Evolutionary conservation across 1,139 yeast species (phyloP), one percentile per base, ranked within the genome.

Genomic region (Diutina siamensis): DNA sequence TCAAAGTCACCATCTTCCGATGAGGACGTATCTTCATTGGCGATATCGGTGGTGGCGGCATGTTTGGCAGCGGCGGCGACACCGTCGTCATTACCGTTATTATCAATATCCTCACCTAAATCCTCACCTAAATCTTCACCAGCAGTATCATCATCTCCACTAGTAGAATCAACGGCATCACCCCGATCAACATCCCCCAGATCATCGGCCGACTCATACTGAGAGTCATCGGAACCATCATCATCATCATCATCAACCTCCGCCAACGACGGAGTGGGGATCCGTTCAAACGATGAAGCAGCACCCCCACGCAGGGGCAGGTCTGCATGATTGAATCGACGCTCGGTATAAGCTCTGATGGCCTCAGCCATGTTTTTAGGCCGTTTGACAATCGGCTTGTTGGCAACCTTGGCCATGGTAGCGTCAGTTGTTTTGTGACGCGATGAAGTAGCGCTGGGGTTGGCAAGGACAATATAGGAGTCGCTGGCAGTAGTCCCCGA

Each of bases 341-440:
- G 70, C 20, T 80, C 80, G 1, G 80, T 71, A 55, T 77, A 77
- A 2, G 75, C 72, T 8, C 80, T 80, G 34, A 77, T 76, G 2
- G 82, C 82, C 55, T 76, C 81, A 3, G 80, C 80, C 74, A 77
- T 68, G 28, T 79, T 71, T 51, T 48, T 48, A 17, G 52, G 49
- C 41, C 49, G 48, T 34, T 61, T 68, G 4, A 79, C 78, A 51
- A 69, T 45, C 48, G 49, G 40, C 9, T 9, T 13, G n/a, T n/a
- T n/a, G 27, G 28, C n/a, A 4, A n/a, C n/a, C 13, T 31, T 31
- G 27, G 40, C 18, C 9, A 4, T 21, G 28, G 28, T 13, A 21
- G 18, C 28, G 25, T 20, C 21, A 20, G 40, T 17, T 20, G 40
- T 28, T 12, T 17, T 18, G 28, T 13, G 15, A 18, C 40, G 20